A percentile compares a stretch with the other conserved stretches of the same genome.
Evolutionary conservation across 208 protist species (phyloP).

Genomic region (Acanthamoeba royreba): DNA sequence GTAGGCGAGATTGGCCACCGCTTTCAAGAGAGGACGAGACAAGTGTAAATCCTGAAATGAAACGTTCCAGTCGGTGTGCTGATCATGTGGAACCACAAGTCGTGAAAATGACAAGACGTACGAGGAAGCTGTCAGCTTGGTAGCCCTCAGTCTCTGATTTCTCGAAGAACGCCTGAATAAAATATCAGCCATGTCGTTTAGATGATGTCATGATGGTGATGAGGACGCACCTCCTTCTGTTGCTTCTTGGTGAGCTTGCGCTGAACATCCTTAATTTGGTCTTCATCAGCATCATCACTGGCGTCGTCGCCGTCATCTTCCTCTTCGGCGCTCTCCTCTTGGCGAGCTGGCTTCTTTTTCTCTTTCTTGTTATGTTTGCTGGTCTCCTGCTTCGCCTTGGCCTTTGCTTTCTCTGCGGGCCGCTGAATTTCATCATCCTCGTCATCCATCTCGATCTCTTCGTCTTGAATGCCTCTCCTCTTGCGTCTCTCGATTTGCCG

Average conservation of each 20-base stretch:
- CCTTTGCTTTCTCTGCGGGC: neutral
- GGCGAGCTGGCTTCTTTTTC: neutral
- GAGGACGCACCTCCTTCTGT: neutral
- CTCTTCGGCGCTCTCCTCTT: neutral
- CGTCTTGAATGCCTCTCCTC: neutral
- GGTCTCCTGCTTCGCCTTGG: neutral
- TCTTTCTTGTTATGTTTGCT: neutral
- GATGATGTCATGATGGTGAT: neutral
- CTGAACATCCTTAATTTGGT: neutral
- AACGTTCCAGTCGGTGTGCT: neutral
- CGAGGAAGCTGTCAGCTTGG: neutral
- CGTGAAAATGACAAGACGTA: neutral
- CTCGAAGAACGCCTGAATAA: neutral
- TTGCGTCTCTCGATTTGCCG: neutral
- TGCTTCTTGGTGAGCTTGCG: conserved; percentile 25
- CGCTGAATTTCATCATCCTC: neutral
- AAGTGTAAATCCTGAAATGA: conserved; percentile 65
- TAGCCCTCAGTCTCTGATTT: neutral
- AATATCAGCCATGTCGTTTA: neutral
- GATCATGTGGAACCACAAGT: neutral
- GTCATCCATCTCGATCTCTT: neutral
- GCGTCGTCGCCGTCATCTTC: neutral
- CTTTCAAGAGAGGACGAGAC: conserved; percentile 65
- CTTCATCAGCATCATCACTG: conserved; percentile 36
- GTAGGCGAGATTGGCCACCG: conserved; percentile 65